A percentile compares a stretch with the other conserved stretches of the same genome.
These are phyloP conservation scores for Harrya chromipes DNA, from an alignment of 768 basidiomycete genomes.

Conservation along the genomic window DNA sequence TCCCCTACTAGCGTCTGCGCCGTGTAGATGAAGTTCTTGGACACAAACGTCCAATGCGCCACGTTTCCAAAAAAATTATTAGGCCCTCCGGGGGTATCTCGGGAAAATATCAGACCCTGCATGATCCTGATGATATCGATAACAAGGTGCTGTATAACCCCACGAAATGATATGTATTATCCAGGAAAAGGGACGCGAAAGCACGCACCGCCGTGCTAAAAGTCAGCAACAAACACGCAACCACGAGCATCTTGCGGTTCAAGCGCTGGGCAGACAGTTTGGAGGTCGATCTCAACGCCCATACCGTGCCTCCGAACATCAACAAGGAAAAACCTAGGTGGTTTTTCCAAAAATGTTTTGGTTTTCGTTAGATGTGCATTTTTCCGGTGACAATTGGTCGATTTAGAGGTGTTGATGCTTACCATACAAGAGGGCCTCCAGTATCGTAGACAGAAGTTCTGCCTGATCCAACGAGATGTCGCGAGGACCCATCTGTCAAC, in stretches of 20 bases:
- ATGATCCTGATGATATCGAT: constrained; percentile 25
- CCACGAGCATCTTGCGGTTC: constrained; percentile 20
- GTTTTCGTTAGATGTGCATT: background rate
- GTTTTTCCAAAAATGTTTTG: constrained; percentile 3
- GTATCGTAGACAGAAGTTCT: constrained; percentile 16
- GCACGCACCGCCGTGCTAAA: constrained; percentile 31
- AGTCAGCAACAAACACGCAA: constrained; percentile 26
- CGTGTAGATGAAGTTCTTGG: constrained; percentile 22
- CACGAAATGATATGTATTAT: background rate
- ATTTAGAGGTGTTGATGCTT: background rate
- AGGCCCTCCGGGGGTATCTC: constrained; percentile 20
- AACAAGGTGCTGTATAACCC: constrained; percentile 20
- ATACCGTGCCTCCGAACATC: constrained; percentile 34
- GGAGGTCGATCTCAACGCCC: constrained; percentile 13
- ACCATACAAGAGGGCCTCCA: constrained; percentile 24
- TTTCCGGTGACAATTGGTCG: too few species aligned
- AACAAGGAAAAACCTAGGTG: constrained; percentile 31
- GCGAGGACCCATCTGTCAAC: background rate
- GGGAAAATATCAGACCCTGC: constrained; percentile 25
- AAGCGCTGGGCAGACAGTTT: constrained; percentile 5
- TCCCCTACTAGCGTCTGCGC: constrained; percentile 31
- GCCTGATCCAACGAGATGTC: constrained; percentile 19
- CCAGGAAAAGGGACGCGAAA: background rate
- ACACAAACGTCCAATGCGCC: constrained; percentile 29
- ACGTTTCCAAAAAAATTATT: constrained; percentile 24